Conservation (phyloP, 345 rosid genomes). For the Xanthoceras sorbifolium region DNA sequence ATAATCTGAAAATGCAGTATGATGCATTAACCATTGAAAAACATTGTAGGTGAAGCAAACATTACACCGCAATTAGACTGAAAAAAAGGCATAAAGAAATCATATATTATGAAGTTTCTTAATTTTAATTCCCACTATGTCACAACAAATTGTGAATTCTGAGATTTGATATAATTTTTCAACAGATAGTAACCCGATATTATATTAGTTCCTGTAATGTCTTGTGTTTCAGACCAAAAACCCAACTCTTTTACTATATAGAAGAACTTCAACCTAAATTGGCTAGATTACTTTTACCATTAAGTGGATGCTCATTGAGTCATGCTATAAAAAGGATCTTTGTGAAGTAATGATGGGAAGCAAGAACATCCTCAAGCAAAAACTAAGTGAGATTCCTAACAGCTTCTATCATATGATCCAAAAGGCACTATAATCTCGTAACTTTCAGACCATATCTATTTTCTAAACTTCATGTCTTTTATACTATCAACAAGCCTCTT, state of each 20-base stretch:
- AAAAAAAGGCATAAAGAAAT: not conserved
- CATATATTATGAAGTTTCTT: not conserved
- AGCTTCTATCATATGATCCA: not conserved
- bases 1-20: not conserved
- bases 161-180: not conserved
- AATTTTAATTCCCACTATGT: conserved; percentile 12
- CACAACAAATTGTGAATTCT: not conserved
- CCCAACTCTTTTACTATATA: not conserved
- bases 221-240: not conserved
- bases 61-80: not conserved
- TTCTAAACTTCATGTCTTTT: not conserved
- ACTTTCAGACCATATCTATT: not conserved
- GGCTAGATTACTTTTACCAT: not conserved
- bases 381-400: not conserved
- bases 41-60: conserved; percentile 7
- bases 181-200: not conserved
- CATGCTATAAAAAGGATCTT: not conserved
- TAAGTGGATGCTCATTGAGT: not conserved
- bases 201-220: not conserved
- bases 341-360: not conserved
- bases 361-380: not conserved
- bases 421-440: not conserved
- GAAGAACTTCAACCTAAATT: not conserved
- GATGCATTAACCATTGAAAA: not conserved
- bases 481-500: not conserved